Base-by-base conservation (phyloP, 2,329 filamentous ascomycete species). In the Cladorrhinum sp. region DNA sequence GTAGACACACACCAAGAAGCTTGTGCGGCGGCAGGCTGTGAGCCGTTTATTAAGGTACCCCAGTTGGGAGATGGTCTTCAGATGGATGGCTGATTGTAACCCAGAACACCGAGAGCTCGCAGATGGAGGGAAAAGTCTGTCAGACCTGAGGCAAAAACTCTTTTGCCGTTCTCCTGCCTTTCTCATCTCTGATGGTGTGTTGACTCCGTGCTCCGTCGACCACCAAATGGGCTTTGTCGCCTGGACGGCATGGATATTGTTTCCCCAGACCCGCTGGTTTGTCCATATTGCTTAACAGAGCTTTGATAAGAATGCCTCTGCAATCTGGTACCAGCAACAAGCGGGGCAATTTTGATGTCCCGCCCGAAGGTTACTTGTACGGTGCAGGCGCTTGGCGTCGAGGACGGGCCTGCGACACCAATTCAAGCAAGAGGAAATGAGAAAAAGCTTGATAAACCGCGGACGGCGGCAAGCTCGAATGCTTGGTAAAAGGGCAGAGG, bases 351-450 rank as follows among this genome's bases (percentile, higher is more conserved):
- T 51, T 61, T 42, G 42, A 57, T 62, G 30, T 59, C 53, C 51
- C 8, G 57, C 57, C 61, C 61, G n/a, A 62, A 58, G 49, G 58
- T 58, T 60, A n/a, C n/a, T n/a, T n/a, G n/a, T n/a, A 53, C 54
- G 26, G 48, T 61, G 58, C 62, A 62, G 59, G 57, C 65, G 66
- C 62, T 62, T 65, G 67, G 67, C 62, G 64, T 54, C 57, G 20
- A 61, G 24, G 62, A 66, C 46, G 62, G 67, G 66, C 64, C 65
- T 62, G 42, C 42, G n/a, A 46, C 48, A 28, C 36, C 21, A 53
- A 59, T 48, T 12, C 36, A 48, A 18, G 21, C 20, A 57, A 54
- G 60, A 61, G 50, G 64, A 66, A 62, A 65, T 64, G 62, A 67
- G 51, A 52, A 46, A 46, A 46, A 52, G 60, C 46, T 16, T 46